Evolutionary conservation across 768 basidiomycete species (phyloP).

Genomic region (Imleria badia): DNA sequence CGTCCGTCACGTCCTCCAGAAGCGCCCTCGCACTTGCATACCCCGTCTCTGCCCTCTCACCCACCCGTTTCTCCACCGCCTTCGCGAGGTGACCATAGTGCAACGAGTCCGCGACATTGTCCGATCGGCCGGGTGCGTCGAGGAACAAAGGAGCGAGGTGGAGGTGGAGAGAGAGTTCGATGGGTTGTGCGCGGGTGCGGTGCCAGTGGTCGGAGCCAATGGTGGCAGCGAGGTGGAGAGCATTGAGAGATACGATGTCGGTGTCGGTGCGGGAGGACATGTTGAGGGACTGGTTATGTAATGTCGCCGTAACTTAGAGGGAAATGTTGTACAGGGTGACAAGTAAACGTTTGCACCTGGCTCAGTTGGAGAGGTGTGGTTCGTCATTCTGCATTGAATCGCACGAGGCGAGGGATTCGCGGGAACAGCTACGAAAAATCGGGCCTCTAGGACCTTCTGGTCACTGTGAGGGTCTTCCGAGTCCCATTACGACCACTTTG

Average conservation of each 20-base stretch:
- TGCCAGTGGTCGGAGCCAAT: conserved; percentile 56
- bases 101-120: conserved; percentile 55
- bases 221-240: conserved; percentile 40
- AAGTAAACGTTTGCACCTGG: too few species aligned
- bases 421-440: too few species aligned
- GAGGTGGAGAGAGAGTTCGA: conserved; percentile 46
- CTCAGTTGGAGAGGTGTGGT: too few species aligned
- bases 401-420: too few species aligned
- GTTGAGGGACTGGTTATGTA: background rate
- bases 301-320: too few species aligned
- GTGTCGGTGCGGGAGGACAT: conserved; percentile 8
- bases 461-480: too few species aligned
- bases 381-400: too few species aligned
- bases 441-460: too few species aligned
- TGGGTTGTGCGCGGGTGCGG: conserved; percentile 46
- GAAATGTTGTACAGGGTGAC: too few species aligned
- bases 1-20: conserved; percentile 36
- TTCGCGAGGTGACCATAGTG: conserved; percentile 68
- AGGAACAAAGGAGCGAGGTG: conserved; percentile 45
- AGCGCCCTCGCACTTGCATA: conserved; percentile 35
- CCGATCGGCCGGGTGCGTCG: conserved; percentile 42
- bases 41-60: background rate
- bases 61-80: conserved; percentile 35
- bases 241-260: conserved; percentile 47
- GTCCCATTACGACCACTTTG: too few species aligned